phyloP scores from a whole-genome alignment of 805 yeast genomes.

The Candida maris region DNA sequence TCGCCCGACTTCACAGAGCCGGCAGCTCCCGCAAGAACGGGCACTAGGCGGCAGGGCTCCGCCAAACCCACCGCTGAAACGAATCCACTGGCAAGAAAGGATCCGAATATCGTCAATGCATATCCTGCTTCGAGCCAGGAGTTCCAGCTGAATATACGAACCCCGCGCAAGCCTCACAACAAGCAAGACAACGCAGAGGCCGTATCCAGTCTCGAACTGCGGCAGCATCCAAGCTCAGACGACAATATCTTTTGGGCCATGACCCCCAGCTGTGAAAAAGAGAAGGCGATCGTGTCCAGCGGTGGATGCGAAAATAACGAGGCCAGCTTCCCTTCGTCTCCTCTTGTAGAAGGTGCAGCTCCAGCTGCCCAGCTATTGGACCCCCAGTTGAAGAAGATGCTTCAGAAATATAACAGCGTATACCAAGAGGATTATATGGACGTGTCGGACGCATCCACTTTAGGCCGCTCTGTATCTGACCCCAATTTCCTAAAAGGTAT shows the following conservation, averaged over 20 bases:
- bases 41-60: conserved; percentile 1
- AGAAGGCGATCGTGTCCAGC: conserved; percentile 11
- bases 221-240: conserved; percentile 30
- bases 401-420: conserved; percentile 41
- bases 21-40: conserved; percentile 6
- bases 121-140: conserved; percentile 13
- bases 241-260: conserved; percentile 40
- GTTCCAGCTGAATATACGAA: conserved; percentile 17
- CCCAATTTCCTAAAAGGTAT: conserved; percentile 35
- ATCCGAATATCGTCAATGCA: conserved; percentile 19
- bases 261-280: conserved; percentile 32
- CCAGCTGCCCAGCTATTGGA: conserved; percentile 22
- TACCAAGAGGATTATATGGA: conserved; percentile 24
- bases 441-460: conserved; percentile 32
- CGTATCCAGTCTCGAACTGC: conserved; percentile 4
- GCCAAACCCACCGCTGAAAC: conserved; percentile 3
- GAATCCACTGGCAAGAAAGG: conserved; percentile 10
- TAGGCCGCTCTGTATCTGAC: conserved; percentile 23
- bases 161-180: conserved; percentile 16
- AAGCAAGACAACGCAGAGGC: conserved; percentile 6
- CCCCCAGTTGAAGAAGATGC: conserved; percentile 29
- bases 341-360: conserved; percentile 29
- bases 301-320: conserved; percentile 13
- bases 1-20: conserved; percentile 12
- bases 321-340: conserved; percentile 39